Percentiles rank a stretch among this genome's conserved stretches.
These are phyloP conservation scores for Globisporangium paddicum DNA, from an alignment of 352 stramenopile genomes.

Conservation along the genomic window DNA sequence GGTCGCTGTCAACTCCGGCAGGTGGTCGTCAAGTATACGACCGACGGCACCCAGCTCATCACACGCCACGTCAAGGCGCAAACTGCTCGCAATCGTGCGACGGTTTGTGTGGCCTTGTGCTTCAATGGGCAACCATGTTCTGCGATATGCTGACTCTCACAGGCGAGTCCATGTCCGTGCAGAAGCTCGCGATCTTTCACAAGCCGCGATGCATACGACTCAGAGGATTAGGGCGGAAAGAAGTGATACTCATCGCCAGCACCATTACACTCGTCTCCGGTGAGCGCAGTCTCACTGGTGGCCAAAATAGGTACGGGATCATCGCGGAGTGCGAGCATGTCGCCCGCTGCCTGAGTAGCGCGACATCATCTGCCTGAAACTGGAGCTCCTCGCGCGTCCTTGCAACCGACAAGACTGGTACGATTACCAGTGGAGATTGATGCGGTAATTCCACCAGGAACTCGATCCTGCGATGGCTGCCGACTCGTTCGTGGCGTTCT, in stretches of 20 bases:
- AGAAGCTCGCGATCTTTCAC: conserved; percentile 56
- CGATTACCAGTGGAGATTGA: conserved; percentile 42
- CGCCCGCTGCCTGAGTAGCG: conserved; percentile 44
- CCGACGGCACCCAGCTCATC: too few species aligned
- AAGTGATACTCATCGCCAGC: conserved; percentile 75
- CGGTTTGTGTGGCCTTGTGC: conserved; percentile 53
- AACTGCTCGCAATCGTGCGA: too few species aligned
- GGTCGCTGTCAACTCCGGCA: too few species aligned
- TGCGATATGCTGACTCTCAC: conserved; percentile 52
- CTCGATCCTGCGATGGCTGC: neutral
- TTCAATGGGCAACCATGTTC: conserved; percentile 42
- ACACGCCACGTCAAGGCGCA: too few species aligned
- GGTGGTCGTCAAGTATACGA: too few species aligned
- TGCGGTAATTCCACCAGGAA: neutral
- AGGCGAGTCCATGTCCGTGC: conserved; percentile 65
- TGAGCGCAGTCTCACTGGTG: conserved; percentile 19
- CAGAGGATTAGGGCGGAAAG: conserved; percentile 36
- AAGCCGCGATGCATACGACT: conserved; percentile 27
- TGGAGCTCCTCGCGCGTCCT: conserved; percentile 61
- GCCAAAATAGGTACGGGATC: conserved; percentile 32
- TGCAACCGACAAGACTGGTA: conserved; percentile 88
- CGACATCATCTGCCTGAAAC: conserved; percentile 64
- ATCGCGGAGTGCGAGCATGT: conserved; percentile 59
- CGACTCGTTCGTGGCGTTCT: conserved; percentile 5
- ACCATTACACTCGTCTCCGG: conserved; percentile 46